Percentiles rank a stretch among this genome's conserved stretches.
Evolutionary conservation across 306 rosid genomes (phyloP).

Genomic region (Vigna hirtella): DNA sequence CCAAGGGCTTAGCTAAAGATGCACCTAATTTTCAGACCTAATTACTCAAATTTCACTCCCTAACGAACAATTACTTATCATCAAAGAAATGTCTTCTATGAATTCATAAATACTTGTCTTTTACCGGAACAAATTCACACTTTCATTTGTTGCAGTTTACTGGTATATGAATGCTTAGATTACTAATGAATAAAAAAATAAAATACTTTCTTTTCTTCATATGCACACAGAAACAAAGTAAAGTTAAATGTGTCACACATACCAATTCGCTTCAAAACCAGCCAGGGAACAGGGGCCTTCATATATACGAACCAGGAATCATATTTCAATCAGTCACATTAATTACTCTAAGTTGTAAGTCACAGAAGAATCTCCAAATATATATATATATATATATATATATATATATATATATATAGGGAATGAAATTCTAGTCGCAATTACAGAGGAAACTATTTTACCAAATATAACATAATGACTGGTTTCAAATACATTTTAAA

Average conservation of each 20-base stretch:
- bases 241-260: neutral
- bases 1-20: neutral
- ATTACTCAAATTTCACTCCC: neutral
- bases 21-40: neutral
- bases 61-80: neutral
- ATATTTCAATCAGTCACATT: conserved; percentile 9
- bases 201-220: conserved; percentile 10
- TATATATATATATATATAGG: no score
- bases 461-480: conserved; percentile 18
- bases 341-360: conserved; percentile 15
- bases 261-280: neutral
- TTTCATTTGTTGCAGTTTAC: neutral
- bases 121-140: neutral
- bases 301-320: neutral
- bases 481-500: neutral
- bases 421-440: neutral
- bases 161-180: conserved; percentile 5
- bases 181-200: neutral
- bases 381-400: no score
- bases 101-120: neutral
- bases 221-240: neutral
- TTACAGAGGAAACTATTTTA: neutral
- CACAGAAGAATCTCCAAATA: conserved; percentile 6
- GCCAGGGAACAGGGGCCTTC: neutral
- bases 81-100: conserved; percentile 7